Evolutionary conservation across 306 rosid genomes (phyloP).

Genomic region (Boehmeria nivea): DNA sequence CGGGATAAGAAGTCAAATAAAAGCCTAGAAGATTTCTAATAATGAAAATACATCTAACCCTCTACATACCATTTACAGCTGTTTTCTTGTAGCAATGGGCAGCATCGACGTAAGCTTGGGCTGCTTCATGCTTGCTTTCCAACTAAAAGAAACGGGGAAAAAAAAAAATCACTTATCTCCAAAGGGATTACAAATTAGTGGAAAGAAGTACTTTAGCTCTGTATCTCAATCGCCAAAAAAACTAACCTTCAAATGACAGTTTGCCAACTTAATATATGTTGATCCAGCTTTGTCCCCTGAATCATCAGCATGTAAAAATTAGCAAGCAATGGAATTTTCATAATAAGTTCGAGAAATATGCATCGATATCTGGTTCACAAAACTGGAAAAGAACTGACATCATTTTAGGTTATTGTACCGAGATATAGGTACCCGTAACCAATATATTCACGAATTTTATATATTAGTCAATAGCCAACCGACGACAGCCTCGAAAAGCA

Average conservation of each 20-base stretch:
- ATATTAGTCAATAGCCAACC: no score
- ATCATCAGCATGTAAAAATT: conserved; percentile 19
- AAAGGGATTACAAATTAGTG: not conserved
- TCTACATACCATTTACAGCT: conserved; percentile 49
- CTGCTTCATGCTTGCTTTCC: conserved; percentile 95
- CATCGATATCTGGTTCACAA: not conserved
- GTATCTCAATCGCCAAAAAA: conserved; percentile 10
- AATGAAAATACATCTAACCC: not conserved
- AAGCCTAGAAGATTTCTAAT: conserved; percentile 1
- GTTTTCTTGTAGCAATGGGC: conserved; percentile 89
- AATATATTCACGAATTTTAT: no score
- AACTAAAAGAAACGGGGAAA: conserved; percentile 30
- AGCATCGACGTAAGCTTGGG: conserved; percentile 88
- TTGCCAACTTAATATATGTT: conserved; percentile 61
- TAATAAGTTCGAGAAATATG: not conserved
- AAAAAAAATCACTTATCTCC: not conserved
- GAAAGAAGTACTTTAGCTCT: not conserved
- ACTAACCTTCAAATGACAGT: conserved; percentile 80
- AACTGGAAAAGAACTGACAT: not conserved
- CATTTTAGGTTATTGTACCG: not conserved
- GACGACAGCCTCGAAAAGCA: no score
- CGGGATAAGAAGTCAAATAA: not conserved
- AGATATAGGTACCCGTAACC: no score
- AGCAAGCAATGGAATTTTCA: conserved; percentile 15
- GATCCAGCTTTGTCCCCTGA: conserved; percentile 88